Percentiles rank a stretch among this genome's conserved stretches.
Evolutionary conservation across 495 filamentous ascomycete genomes (phyloP).

Genomic region (Talaromyces proteolyticus): DNA sequence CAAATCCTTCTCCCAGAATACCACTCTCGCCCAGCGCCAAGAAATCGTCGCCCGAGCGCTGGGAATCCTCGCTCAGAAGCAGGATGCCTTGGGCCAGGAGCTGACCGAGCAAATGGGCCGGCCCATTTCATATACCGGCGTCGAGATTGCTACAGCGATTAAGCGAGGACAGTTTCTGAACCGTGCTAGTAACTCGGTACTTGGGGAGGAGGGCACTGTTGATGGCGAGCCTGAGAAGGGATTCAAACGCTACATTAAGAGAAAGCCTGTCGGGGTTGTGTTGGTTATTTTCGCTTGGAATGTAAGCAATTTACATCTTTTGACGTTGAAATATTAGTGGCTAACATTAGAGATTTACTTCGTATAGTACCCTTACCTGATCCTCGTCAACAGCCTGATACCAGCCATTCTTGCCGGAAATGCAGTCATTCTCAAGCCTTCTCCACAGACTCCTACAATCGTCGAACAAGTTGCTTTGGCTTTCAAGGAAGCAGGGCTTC

Average conservation of each 20-base stretch:
- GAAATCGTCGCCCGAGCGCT: constrained; percentile 73
- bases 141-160: constrained; percentile 76
- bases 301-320: constrained; percentile 52
- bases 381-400: constrained; percentile 83
- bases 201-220: constrained; percentile 46
- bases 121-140: constrained; percentile 76
- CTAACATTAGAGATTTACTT: constrained; percentile 10
- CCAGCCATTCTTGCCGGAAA: constrained; percentile 85
- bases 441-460: constrained; percentile 87
- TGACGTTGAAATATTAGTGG: no score
- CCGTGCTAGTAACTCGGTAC: constrained; percentile 66
- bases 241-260: constrained; percentile 83
- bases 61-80: constrained; percentile 54
- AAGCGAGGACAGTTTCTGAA: constrained; percentile 75
- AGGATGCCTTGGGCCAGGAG: constrained; percentile 78
- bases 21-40: constrained; percentile 60
- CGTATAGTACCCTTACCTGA: constrained; percentile 84
- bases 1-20: constrained; percentile 58
- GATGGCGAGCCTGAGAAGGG: constrained; percentile 75
- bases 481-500: constrained; percentile 73
- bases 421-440: constrained; percentile 86
- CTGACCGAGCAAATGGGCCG: constrained; percentile 93
- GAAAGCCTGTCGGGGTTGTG: constrained; percentile 77
- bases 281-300: constrained; percentile 94
- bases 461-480: constrained; percentile 73